Evolutionary conservation across 2,329 filamentous ascomycete species (phyloP), one percentile per base, ranked within the genome.

Genomic region (Teratosphaeria pseudoeucalypti): DNA sequence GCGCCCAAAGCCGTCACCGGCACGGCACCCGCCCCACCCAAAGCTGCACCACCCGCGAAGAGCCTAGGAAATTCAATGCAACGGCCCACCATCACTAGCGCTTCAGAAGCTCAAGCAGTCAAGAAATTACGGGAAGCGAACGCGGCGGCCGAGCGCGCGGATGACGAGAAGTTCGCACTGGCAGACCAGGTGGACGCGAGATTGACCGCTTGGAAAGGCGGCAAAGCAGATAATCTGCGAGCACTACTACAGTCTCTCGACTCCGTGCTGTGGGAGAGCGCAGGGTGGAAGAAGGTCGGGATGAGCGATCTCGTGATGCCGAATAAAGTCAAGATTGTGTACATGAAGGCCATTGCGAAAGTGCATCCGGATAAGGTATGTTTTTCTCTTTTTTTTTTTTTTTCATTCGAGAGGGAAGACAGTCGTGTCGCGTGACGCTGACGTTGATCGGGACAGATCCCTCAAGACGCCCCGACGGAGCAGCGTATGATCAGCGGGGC

Each of bases 341-440:
- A 99, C 73, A 97, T 99, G 94, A 96, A 96, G 82, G 94, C 92
- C 6, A 97, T 99, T 81, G 90, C 87, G 11, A 97, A 96, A 81
- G 94, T 94, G 67, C 94, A 99, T 81, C 94, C 94, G 62, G 94
- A 99, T 74, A 99, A 99, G 87, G 94, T 96, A 80, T 75, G 84
- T 61, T 52, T n/a, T 27, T 3, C n/a, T 11, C 1, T 54, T 19
- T 62, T n/a, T 32, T 37, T 54, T 9, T 34, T 16, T 32, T 32
- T 32, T 32, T 5, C 5, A 7, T 32, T 32, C 29, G 29, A 32
- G 1, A 32, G 34, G 14, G 53, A 5, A 6, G 34, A 6, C 6
- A 34, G 9, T 23, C 1, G 23, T 23, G 23, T 23, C 1, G 23
- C 23, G 23, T 39, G 32, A 29, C 27, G 3, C 27, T 37, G 55